phyloP scores from a whole-genome alignment of 1,139 yeast species.

The Yamadazyma dendronema region DNA sequence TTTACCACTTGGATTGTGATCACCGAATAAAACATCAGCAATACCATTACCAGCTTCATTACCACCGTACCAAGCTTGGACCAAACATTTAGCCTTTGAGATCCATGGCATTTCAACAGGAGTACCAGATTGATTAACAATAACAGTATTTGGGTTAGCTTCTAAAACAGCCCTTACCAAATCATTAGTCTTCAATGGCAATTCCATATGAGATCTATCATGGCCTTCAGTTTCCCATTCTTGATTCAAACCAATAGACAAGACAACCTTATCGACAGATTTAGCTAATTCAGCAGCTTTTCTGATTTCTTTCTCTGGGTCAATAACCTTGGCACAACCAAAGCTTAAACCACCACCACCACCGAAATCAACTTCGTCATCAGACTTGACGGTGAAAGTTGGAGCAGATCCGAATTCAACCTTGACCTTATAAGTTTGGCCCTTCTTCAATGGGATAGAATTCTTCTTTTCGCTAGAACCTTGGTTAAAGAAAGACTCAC shows the following conservation, averaged over 20 bases:
- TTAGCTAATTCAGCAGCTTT: constrained; percentile 27
- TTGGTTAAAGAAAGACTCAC: constrained; percentile 41
- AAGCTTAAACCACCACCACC: constrained; percentile 29
- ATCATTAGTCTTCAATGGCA: constrained; percentile 49
- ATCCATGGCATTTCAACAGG: constrained; percentile 63
- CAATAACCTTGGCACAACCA: constrained; percentile 22
- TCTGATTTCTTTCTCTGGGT: constrained; percentile 21
- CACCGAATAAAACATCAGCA: constrained; percentile 25
- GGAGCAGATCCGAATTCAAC: constrained; percentile 53
- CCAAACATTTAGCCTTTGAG: constrained; percentile 40
- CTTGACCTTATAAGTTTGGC: constrained; percentile 38
- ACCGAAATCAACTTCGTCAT: constrained; percentile 17
- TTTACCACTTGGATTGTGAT: constrained; percentile 28
- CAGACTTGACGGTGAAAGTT: constrained; percentile 28
- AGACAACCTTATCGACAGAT: constrained; percentile 35
- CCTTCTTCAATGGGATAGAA: constrained; percentile 34
- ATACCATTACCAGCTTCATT: constrained; percentile 24
- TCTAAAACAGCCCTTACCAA: constrained; percentile 45
- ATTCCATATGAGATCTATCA: constrained; percentile 28
- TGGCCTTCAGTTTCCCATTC: constrained; percentile 37
- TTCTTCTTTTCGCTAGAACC: constrained; percentile 51
- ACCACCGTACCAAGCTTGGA: constrained; percentile 49
- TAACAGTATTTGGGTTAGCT: constrained; percentile 50
- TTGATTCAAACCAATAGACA: constrained; percentile 38
- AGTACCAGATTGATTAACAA: constrained; percentile 60